These are phyloP conservation scores for Saccharomycopsis crataegensis DNA, from an alignment of 1,139 yeast species.

Conservation along the genomic window DNA sequence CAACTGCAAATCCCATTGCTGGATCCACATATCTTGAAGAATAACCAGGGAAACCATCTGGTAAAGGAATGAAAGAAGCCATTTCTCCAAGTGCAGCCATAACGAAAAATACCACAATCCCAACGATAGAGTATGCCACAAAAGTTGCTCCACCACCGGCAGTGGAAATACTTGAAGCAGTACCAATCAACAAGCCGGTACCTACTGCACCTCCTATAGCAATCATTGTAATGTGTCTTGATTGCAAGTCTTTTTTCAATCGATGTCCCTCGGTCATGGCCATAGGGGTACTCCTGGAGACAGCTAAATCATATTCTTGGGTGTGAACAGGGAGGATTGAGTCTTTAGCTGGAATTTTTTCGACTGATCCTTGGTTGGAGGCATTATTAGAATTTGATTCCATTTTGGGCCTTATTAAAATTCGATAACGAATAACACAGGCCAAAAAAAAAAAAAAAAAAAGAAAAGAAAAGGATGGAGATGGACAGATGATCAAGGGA, in stretches of 20 bases:
- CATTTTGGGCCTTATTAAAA: too few species aligned
- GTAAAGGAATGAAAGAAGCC: constrained; percentile 63
- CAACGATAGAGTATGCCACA: constrained; percentile 53
- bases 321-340: not conserved
- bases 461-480: too few species aligned
- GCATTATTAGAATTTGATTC: too few species aligned
- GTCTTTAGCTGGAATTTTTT: too few species aligned
- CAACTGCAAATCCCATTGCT: constrained; percentile 70
- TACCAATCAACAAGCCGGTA: constrained; percentile 66
- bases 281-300: not conserved
- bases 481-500: too few species aligned
- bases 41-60: constrained; percentile 67
- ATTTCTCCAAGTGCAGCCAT: constrained; percentile 71
- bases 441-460: too few species aligned
- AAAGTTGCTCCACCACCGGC: constrained; percentile 70
- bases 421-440: too few species aligned
- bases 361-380: too few species aligned
- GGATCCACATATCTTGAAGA: constrained; percentile 63
- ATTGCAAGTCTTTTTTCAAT: constrained; percentile 53
- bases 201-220: constrained; percentile 55
- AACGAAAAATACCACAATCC: constrained; percentile 57
- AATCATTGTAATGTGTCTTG: constrained; percentile 71
- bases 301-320: not conserved
- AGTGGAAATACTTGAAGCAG: constrained; percentile 52
- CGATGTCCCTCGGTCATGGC: constrained; percentile 37